Base-by-base conservation (phyloP, 441 rosid species). In the Croton setiger region DNA sequence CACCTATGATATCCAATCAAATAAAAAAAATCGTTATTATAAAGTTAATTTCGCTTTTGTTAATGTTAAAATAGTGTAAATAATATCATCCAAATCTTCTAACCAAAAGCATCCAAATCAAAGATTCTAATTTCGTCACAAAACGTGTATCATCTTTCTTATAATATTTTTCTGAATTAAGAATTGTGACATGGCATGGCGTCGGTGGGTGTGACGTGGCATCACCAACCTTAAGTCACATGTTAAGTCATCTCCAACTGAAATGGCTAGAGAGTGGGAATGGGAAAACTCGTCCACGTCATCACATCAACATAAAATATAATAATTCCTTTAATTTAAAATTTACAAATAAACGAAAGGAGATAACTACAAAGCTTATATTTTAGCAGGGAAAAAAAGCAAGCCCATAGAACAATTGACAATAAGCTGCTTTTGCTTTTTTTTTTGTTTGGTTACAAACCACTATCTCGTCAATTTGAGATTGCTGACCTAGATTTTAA, bases 131-230 rank as follows among this genome's bases (percentile, higher is more conserved):
- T 64, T 57, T 64, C 59, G 39, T 75, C 79, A 61, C 67, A 56
- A 27, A 33, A 67, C 64, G 78, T 75, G 78, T 63, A 12, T 12
- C 31, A 27, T 39, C 17, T 35, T 18, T 48, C 5, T 69, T 47
- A 54, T 5, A 5, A 9, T 58, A 23, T 61, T 52, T 20, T 10
- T n/a, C 3, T 48, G 5, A 31, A 62, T 51, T 20, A 20, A 17
- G 39, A 63, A 12, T 9, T 21, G 23, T 64, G 41, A 62, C 35
- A 31, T 68, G 81, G 73, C 63, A 53, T 4, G 54, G 72, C 72
- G 75, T 76, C 66, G 68, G 75, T 72, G 69, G 79, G 68, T 37
- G 27, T 74, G 83, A 82, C 17, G 75, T 83, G 80, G 84, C 77
- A 56, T 67, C 7, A 48, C 10, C 76, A 69, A 79, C 66, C 76